Evolutionary conservation across 345 rosid genomes (phyloP).

Genomic region (Clarkia xantiana): DNA sequence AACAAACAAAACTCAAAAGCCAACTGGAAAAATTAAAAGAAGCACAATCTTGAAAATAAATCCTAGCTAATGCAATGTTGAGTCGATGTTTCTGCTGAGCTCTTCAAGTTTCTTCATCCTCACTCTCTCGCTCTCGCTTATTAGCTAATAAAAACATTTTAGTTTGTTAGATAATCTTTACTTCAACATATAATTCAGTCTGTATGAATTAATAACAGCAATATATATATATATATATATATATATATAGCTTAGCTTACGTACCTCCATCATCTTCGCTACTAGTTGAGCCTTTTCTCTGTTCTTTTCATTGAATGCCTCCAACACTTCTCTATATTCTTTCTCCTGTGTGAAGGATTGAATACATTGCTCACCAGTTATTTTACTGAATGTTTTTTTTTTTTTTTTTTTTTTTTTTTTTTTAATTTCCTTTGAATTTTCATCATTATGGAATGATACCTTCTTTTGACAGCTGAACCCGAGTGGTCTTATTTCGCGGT

Average conservation of each 20-base stretch:
- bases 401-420: too few relatives aligned
- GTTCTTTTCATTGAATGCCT: conserved; percentile 75
- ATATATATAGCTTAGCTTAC: too few relatives aligned
- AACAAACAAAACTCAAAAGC: conserved; percentile 1
- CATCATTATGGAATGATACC: too few relatives aligned
- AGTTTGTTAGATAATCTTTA: too few relatives aligned
- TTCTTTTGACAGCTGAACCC: conserved; percentile 49
- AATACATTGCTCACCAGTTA: neutral
- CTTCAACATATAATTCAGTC: too few relatives aligned
- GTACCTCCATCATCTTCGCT: conserved; percentile 77
- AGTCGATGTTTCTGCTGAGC: conserved; percentile 55
- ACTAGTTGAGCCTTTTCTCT: conserved; percentile 69
- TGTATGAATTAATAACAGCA: too few relatives aligned
- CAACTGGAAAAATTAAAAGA: too few relatives aligned
- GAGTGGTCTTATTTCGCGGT: conserved; percentile 41
- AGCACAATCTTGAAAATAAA: conserved; percentile 1
- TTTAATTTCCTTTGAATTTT: too few relatives aligned
- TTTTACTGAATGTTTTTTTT: too few relatives aligned
- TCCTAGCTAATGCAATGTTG: conserved; percentile 17
- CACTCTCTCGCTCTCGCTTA: conserved; percentile 59
- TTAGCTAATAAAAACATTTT: too few relatives aligned
- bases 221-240: too few relatives aligned
- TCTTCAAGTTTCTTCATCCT: conserved; percentile 88
- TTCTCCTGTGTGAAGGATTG: conserved; percentile 40
- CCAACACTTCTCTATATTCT: conserved; percentile 80